Base-by-base conservation (phyloP, 805 yeast species). In the Pichia phayaonensis region DNA sequence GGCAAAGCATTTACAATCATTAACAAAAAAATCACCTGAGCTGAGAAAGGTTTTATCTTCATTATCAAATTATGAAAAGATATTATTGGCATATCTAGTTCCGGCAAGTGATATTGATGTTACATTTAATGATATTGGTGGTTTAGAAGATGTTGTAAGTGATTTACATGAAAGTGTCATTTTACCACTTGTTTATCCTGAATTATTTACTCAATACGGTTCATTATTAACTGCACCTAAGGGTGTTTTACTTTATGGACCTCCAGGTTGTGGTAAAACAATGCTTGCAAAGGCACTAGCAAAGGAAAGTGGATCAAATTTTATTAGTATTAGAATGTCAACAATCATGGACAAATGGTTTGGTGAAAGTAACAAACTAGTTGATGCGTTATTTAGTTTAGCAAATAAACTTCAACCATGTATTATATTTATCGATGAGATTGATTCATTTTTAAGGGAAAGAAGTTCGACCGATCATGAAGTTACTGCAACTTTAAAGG, bases 211-310 rank as follows among this genome's bases (percentile, higher is more conserved):
- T 13, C 81, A 79, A 48, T 86, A 84, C 57, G 81, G 88, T 48
- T 55, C 69, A 21, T 72, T 92, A 48, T 71, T 92, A 24, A 88
- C 86, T 61, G 92, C 96, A 1, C 99, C 99, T 2, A 90, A 88
- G 61, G 99, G 99, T 40, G 97, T 92, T 3, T 70, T 92, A 36
- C 74, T 90, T 45, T 83, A 88, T 62, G 98, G 98, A 0, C 97
- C 98, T 3, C 98, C 98, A 0, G 98, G 98, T 0, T 92, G 97
- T 66, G 98, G 98, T 49, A 92, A 92, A 68, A 92, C 98, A 4
- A 88, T 92, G 97, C 72, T 92, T 59, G 98, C 97, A 11, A 92
- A 90, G 67, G 97, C 97, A 0, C 76, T 92, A 39, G 98, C 98
- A 1, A 77, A 81, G 50, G 97, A 90, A 65, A 83, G 95, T 57